A percentile compares a stretch with the other conserved stretches of the same genome.
Evolutionary conservation across 1,284 basidiomycete genomes (phyloP).

Genomic region (Flammula alnicola): DNA sequence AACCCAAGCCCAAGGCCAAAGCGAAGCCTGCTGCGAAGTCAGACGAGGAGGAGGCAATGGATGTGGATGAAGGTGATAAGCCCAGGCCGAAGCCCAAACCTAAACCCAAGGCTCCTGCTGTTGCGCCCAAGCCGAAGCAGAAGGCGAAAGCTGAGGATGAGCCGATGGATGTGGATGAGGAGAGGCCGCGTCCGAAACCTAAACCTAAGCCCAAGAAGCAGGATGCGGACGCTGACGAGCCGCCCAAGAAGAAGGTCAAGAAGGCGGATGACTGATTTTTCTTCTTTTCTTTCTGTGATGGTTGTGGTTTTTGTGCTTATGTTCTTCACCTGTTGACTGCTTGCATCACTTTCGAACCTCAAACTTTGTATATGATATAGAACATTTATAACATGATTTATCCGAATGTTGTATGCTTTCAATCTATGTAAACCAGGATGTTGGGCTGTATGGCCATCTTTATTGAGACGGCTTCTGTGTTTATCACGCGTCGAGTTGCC

Average conservation of each 20-base stretch:
- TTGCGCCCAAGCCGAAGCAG: no score
- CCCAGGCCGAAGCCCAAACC: constrained; percentile 53
- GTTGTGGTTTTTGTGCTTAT: no score
- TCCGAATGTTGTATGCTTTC: no score
- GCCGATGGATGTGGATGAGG: constrained; percentile 33
- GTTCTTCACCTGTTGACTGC: no score
- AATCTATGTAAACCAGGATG: no score
- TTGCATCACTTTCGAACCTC: no score
- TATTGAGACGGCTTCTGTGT: no score
- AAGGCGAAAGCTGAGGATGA: constrained; percentile 43
- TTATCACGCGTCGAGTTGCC: no score
- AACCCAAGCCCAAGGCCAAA: constrained; percentile 40
- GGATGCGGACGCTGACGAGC: constrained; percentile 30
- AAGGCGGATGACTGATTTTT: constrained; percentile 30
- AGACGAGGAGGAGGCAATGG: constrained; percentile 34
- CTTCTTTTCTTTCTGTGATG: no score
- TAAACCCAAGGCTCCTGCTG: constrained; percentile 50
- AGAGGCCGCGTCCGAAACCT: constrained; percentile 31
- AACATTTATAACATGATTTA: no score
- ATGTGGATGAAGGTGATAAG: constrained; percentile 35
- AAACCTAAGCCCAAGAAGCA: constrained; percentile 40
- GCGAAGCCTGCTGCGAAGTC: constrained; percentile 34
- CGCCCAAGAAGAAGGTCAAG: constrained; percentile 76
- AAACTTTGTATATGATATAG: no score
- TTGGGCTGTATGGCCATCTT: no score